A percentile compares a stretch with the other conserved stretches of the same genome.
Evolutionary conservation across 78 protist genomes (phyloP).

Genomic region (Mastigamoeba balamuthi): DNA sequence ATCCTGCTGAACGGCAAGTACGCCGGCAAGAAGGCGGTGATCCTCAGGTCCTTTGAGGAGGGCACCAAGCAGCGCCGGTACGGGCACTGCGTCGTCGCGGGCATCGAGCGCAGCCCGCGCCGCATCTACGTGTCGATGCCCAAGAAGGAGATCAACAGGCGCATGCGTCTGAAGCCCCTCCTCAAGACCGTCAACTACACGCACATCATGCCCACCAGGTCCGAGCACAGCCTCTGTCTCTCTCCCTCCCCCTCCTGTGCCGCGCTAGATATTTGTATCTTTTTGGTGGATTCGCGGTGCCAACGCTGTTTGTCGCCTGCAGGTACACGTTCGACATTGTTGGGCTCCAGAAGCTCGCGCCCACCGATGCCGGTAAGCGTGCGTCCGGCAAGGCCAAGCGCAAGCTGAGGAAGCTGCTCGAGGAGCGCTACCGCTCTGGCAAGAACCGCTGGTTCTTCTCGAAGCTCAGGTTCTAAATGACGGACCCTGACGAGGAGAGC

Average conservation of each 20-base stretch:
- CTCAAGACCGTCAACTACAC: conserved; percentile 90
- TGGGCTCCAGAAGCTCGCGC: background rate
- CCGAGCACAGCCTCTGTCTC: too few species aligned
- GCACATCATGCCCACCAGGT: conserved; percentile 98
- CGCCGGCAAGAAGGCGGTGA: conserved; percentile 97
- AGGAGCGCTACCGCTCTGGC: conserved; percentile 81
- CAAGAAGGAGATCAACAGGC: conserved; percentile 59
- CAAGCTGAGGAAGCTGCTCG: background rate
- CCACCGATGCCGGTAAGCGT: background rate
- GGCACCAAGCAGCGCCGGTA: conserved; percentile 66
- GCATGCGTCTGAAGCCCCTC: conserved; percentile 87
- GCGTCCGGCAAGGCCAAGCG: background rate
- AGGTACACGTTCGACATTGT: background rate
- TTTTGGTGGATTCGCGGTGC: background rate
- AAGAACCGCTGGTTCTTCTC: conserved; percentile 98
- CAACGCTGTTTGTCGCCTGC: background rate
- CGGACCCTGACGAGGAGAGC: too few species aligned
- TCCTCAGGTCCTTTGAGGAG: too few species aligned
- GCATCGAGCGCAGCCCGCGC: conserved; percentile 84
- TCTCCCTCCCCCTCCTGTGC: background rate
- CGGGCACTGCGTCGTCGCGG: conserved; percentile 94
- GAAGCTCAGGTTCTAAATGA: conserved; percentile 77
- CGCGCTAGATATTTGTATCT: background rate
- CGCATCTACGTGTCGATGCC: conserved; percentile 67
- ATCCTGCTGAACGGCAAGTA: conserved; percentile 85